Evolutionary conservation across 2,329 filamentous ascomycete species (phyloP).

Genomic region (Ophiobolus disseminans): DNA sequence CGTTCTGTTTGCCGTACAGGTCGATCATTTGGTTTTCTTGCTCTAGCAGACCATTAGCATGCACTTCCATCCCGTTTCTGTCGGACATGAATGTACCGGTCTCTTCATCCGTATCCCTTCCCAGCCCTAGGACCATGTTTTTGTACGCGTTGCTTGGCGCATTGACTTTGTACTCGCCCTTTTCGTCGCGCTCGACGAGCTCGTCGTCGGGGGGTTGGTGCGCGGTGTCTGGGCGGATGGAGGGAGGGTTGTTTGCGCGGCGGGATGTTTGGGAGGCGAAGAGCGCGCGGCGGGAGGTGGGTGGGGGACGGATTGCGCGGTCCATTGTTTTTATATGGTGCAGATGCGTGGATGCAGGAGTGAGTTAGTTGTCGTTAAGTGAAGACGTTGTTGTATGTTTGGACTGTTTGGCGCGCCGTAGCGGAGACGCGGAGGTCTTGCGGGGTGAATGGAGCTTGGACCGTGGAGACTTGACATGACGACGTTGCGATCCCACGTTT

Average conservation of each 20-base stretch:
- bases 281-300: slow-evolving; percentile 39
- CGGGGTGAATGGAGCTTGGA: slow-evolving; percentile 21
- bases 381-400: slow-evolving; percentile 20
- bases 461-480: background rate
- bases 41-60: slow-evolving; percentile 23
- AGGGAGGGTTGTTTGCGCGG: slow-evolving; percentile 34
- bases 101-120: slow-evolving; percentile 39
- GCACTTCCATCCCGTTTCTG: background rate
- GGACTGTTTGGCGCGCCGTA: slow-evolving; percentile 24
- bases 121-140: slow-evolving; percentile 28
- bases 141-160: slow-evolving; percentile 34
- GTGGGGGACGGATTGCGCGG: slow-evolving; percentile 32
- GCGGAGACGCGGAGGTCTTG: slow-evolving; percentile 17
- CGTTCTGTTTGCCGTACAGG: slow-evolving; percentile 39
- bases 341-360: background rate
- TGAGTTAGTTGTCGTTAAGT: background rate
- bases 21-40: slow-evolving; percentile 44
- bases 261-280: slow-evolving; percentile 35
- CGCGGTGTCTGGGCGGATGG: slow-evolving; percentile 29
- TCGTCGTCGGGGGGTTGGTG: slow-evolving; percentile 45
- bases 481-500: slow-evolving; percentile 1
- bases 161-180: slow-evolving; percentile 55
- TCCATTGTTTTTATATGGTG: slow-evolving; percentile 17
- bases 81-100: slow-evolving; percentile 33
- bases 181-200: slow-evolving; percentile 58